Percentiles rank a stretch among this genome's conserved stretches.
phyloP scores from a whole-genome alignment of 129 eudicot genomes.

The Sambucus nigra region DNA sequence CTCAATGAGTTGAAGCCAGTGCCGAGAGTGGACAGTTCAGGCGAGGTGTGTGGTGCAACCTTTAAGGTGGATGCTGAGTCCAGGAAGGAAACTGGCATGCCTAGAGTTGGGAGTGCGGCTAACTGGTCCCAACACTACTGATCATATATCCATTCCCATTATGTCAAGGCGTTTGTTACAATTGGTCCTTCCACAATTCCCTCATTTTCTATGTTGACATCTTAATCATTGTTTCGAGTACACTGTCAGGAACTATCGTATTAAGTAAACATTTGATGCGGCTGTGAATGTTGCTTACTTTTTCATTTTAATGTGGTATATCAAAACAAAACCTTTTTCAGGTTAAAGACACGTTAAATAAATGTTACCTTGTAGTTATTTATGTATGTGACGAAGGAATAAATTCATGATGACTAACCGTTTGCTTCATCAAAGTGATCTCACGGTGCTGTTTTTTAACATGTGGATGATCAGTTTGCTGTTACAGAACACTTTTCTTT shows the following conservation, averaged over 20 bases:
- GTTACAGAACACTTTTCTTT: too few species aligned
- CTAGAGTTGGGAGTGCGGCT: constrained; percentile 94
- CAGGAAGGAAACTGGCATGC: constrained; percentile 61
- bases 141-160: neutral
- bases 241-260: too few species aligned
- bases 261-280: neutral
- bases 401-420: too few species aligned
- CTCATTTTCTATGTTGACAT: too few species aligned
- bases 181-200: neutral
- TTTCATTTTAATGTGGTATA: neutral
- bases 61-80: constrained; percentile 76
- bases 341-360: too few species aligned
- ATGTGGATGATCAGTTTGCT: too few species aligned
- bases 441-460: too few species aligned
- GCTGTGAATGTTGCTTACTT: neutral
- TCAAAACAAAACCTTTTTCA: neutral
- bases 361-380: too few species aligned
- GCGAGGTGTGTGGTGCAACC: constrained; percentile 79
- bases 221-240: neutral
- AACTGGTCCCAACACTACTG: constrained; percentile 78
- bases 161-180: neutral
- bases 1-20: constrained; percentile 78
- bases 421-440: too few species aligned
- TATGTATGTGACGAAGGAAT: too few species aligned
- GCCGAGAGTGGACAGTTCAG: constrained; percentile 93